A percentile compares a stretch with the other conserved stretches of the same genome.
These are phyloP conservation scores for Penicillium samsonianum DNA, from an alignment of 495 filamentous ascomycete genomes.

Conservation along the genomic window DNA sequence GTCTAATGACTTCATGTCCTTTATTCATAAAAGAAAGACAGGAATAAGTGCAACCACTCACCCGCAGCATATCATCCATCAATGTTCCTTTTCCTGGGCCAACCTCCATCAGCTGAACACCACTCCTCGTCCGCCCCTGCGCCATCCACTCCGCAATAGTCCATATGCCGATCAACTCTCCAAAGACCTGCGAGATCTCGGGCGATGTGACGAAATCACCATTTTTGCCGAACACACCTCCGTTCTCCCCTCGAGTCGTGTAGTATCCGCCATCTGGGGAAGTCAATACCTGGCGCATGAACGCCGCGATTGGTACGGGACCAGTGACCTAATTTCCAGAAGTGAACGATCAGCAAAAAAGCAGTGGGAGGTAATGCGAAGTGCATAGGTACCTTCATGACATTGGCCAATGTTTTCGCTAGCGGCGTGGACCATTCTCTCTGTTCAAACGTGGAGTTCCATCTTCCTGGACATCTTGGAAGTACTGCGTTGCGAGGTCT, in stretches of 20 bases:
- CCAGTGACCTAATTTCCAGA: conserved; percentile 60
- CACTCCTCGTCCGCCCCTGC: conserved; percentile 69
- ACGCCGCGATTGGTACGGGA: conserved; percentile 86
- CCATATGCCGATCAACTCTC: conserved; percentile 92
- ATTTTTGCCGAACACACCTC: conserved; percentile 80
- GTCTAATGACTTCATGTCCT: background rate
- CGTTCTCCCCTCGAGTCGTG: conserved; percentile 60
- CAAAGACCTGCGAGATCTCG: conserved; percentile 96
- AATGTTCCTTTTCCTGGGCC: conserved; percentile 93
- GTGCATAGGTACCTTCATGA: conserved; percentile 65
- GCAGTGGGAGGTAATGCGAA: background rate
- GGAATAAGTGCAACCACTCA: conserved; percentile 40
- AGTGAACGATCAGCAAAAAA: conserved; percentile 19
- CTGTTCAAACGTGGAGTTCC: conserved; percentile 40
- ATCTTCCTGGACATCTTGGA: conserved; percentile 28
- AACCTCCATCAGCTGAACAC: conserved; percentile 87
- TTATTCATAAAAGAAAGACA: background rate
- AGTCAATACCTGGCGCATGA: conserved; percentile 98
- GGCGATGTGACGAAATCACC: conserved; percentile 97
- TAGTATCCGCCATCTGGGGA: conserved; percentile 93
- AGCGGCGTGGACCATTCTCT: conserved; percentile 86
- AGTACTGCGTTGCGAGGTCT: conserved; percentile 26
- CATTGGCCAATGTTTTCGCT: conserved; percentile 78
- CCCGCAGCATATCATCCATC: conserved; percentile 95
- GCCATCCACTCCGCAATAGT: conserved; percentile 93